Evolutionary conservation across 1,284 basidiomycete species (phyloP), one percentile per base, ranked within the genome.

Genomic region (Trametes versicolor): DNA sequence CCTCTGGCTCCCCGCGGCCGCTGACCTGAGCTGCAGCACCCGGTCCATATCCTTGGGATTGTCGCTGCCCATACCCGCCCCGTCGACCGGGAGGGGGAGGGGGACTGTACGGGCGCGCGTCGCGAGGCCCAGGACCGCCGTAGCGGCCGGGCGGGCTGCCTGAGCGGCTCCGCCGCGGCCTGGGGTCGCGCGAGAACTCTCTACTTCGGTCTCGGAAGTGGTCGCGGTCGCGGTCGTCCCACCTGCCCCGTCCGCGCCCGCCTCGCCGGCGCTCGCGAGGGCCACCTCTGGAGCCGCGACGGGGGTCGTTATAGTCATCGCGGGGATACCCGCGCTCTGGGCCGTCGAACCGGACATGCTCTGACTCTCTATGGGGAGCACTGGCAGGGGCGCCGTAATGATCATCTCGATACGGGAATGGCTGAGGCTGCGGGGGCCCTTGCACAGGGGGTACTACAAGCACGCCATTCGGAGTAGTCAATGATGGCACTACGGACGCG

Each of bases 61-160:
- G 56, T 6, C 51, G 52, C 25, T n/a, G 64, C 23, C 58, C 45
- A 52, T 61, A 60, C 65, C 78, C 75, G 43, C 81, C 81, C 73
- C 65, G 70, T 65, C 68, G 83, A 79, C 50, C 50, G n/a, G 29
- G 29, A 49, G 25, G 41, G 17, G 41, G 48, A 27, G 85, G 84
- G 64, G 88, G 88, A 73, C 87, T 91, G 74, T 86, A 82, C 36
- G 83, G 81, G 34, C 83, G 81, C 70, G 80, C 73, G 66, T 85
- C 83, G 73, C 82, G 80, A 29, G 48, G 43, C 19, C 56, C 60
- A 29, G 78, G 75, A 59, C 77, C 77, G 53, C 75, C 80, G 71
- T 81, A 80, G 81, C 85, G 86, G 65, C 70, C 71, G 49, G 83
- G 77, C 56, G 91, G 91, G 78, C 92, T 93, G 73, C 84, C 84